Evolutionary conservation across 345 rosid species (phyloP).

Genomic region (Euphorbia pulcherrima): DNA sequence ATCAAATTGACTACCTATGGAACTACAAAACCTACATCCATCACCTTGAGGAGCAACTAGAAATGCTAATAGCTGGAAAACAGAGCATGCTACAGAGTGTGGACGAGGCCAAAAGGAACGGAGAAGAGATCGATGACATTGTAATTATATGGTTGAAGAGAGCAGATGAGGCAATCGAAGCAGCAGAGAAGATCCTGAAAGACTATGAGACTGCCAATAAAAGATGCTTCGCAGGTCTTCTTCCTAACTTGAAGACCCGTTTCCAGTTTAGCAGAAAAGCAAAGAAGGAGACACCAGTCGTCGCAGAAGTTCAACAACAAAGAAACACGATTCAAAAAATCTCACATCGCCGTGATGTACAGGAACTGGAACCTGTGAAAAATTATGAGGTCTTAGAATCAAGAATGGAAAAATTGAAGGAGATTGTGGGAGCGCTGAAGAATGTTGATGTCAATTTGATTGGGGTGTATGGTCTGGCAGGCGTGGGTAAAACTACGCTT

Average conservation of each 20-base stretch:
- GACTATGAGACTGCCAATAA: neutral
- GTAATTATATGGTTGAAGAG: neutral
- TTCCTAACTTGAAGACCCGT: neutral
- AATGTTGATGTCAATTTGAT: neutral
- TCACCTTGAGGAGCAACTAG: neutral
- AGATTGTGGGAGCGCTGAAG: slow-evolving; percentile 3
- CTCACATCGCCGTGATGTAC: neutral
- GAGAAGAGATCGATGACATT: neutral
- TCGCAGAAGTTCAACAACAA: neutral
- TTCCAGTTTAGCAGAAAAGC: slow-evolving; percentile 1
- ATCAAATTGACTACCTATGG: neutral
- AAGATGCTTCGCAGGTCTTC: slow-evolving; percentile 1
- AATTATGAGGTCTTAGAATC: slow-evolving; percentile 14
- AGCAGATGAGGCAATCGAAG: neutral
- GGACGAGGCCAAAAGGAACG: slow-evolving; percentile 1
- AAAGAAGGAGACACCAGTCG: neutral
- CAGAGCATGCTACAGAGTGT: neutral
- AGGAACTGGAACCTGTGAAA: neutral
- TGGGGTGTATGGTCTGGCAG: slow-evolving; percentile 13
- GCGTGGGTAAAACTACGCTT: slow-evolving; percentile 18
- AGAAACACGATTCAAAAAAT: neutral
- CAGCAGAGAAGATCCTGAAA: neutral
- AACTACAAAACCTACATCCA: neutral
- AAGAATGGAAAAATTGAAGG: neutral
- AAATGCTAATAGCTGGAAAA: neutral